Evolutionary conservation across 768 basidiomycete species (phyloP).

Genomic region (Rhodotorula diobovata): DNA sequence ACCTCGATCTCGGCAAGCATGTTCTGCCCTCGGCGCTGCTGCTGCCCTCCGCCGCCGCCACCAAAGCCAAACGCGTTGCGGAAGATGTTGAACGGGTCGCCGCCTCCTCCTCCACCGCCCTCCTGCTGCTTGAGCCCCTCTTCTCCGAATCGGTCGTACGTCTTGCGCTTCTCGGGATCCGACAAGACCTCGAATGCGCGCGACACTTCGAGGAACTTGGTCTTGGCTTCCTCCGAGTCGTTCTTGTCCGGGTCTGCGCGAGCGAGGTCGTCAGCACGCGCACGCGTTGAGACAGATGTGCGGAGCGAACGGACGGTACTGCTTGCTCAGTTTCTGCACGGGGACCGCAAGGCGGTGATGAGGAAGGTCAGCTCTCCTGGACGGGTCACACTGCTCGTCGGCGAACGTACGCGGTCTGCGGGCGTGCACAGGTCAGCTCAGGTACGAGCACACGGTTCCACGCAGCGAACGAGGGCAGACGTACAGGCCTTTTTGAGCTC

Average conservation of each 20-base stretch:
- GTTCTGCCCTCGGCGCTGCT: conserved; percentile 48
- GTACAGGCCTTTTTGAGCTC: conserved; percentile 29
- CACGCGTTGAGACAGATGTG: conserved; percentile 58
- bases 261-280: conserved; percentile 43
- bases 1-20: conserved; percentile 47
- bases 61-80: conserved; percentile 66
- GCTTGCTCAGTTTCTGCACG: conserved; percentile 33
- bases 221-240: conserved; percentile 66
- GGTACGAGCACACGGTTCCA: neutral
- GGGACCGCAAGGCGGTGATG: neutral
- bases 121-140: conserved; percentile 81
- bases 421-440: neutral
- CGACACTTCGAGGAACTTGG: conserved; percentile 68
- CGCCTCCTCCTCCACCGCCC: conserved; percentile 56
- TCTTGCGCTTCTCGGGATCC: conserved; percentile 79
- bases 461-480: neutral
- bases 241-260: conserved; percentile 80
- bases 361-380: neutral
- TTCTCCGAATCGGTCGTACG: conserved; percentile 92
- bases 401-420: conserved; percentile 9
- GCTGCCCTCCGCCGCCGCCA: conserved; percentile 32
- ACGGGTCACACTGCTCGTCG: too few relatives aligned
- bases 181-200: conserved; percentile 90
- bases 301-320: conserved; percentile 15
- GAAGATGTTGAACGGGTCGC: conserved; percentile 92